Conservation (phyloP, 2,329 filamentous ascomycete species). For the Ceratocystis variospora region DNA sequence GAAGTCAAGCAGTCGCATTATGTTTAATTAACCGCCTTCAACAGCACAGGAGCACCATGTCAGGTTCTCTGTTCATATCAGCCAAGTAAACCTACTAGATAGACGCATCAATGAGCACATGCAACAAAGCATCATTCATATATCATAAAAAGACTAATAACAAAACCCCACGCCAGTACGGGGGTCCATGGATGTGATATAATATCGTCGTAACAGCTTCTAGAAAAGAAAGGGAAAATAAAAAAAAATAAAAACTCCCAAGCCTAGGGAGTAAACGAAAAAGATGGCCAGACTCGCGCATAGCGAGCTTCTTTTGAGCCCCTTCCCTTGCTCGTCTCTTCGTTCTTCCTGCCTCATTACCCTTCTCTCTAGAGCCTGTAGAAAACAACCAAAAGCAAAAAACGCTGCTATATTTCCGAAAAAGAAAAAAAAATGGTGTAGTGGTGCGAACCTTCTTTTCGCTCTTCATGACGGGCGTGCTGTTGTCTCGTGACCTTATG, state of each 20-base stretch:
- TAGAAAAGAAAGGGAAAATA: neutral
- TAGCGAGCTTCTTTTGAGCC: no score
- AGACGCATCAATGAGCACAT: neutral
- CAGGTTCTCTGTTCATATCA: neutral
- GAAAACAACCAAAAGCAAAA: no score
- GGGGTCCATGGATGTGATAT: slow-evolving; percentile 1
- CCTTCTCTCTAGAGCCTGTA: no score
- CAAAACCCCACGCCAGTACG: neutral
- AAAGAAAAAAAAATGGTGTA: neutral
- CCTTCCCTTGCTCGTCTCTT: no score
- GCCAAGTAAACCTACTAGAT: neutral
- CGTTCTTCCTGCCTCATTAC: no score
- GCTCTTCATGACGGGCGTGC: neutral
- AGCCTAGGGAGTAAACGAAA: neutral
- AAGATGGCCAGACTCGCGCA: no score
- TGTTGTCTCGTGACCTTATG: neutral
- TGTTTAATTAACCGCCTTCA: no score
- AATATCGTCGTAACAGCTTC: neutral
- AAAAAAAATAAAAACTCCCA: neutral
- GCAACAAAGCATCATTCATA: neutral
- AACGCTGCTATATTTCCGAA: no score
- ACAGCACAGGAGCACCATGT: no score
- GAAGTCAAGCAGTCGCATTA: no score
- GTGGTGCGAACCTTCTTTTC: neutral
- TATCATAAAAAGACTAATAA: neutral